Conservation (phyloP, 352 stramenopile genomes). For the Elongisporangium anandrum region DNA sequence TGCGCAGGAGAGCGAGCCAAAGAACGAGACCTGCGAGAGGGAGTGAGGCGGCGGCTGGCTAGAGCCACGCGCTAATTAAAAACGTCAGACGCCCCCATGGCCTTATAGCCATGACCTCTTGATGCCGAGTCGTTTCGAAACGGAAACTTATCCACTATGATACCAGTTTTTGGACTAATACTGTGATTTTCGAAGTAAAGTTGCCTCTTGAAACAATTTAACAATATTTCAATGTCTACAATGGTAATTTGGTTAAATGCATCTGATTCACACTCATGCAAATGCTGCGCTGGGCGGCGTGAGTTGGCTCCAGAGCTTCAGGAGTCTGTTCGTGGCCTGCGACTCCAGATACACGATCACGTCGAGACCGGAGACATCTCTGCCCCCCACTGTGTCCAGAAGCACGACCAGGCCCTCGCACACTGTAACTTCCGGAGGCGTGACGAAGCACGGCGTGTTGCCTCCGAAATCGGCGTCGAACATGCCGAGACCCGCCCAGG, state of each 20-base stretch:
- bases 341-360: conserved; percentile 13
- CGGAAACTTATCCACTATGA: no score
- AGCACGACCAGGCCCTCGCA: conserved; percentile 11
- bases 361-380: conserved; percentile 3
- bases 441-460: conserved; percentile 1
- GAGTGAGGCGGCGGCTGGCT: neutral
- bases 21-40: neutral
- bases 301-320: conserved; percentile 4
- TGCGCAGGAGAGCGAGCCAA: neutral
- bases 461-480: conserved; percentile 8
- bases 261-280: no score
- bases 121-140: neutral
- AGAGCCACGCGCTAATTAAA: neutral
- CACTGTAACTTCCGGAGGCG: neutral
- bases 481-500: conserved; percentile 7
- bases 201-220: no score
- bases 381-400: neutral
- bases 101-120: neutral
- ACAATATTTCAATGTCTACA: no score
- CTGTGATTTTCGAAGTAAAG: no score
- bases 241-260: no score
- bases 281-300: neutral
- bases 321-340: conserved; percentile 5
- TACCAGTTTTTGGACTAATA: no score
- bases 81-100: neutral